Conservation (phyloP, 306 rosid species). For the Dalbergia cultrata region DNA sequence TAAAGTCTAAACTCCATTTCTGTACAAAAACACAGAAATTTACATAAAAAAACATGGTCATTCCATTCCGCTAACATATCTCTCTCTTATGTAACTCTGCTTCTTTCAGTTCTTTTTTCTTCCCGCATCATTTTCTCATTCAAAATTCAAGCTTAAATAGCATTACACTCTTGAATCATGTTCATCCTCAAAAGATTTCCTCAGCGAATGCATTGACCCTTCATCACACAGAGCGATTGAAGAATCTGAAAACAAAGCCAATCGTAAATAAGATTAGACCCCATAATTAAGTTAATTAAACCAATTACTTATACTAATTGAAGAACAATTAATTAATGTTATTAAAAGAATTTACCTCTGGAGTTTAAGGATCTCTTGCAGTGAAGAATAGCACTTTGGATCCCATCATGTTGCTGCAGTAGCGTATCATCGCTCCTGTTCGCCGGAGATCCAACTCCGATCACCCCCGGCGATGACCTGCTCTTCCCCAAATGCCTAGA, state of each 20-base stretch:
- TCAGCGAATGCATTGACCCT: constrained; percentile 52
- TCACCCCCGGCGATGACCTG: constrained; percentile 63
- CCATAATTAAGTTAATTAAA: not conserved
- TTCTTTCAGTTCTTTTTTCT: not conserved
- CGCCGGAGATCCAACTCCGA: constrained; percentile 53
- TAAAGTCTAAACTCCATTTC: not conserved
- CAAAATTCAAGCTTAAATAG: not conserved
- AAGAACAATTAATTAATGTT: too few relatives aligned
- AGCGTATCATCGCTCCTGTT: constrained; percentile 79
- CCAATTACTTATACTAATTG: not conserved
- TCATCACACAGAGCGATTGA: constrained; percentile 46
- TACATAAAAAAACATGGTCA: not conserved
- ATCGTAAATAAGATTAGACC: not conserved
- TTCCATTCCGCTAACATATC: not conserved
- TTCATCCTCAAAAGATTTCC: constrained; percentile 58
- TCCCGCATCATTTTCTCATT: constrained; percentile 9
- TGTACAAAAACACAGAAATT: constrained; percentile 31
- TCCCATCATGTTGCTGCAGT: constrained; percentile 79
- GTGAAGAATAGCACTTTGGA: constrained; percentile 91
- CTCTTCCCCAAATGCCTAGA: constrained; percentile 80
- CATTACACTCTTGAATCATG: constrained; percentile 33
- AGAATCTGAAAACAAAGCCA: constrained; percentile 48
- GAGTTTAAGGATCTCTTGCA: constrained; percentile 86
- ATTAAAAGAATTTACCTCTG: constrained; percentile 53
- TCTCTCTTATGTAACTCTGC: too few relatives aligned